Percentiles rank a stretch among this genome's conserved stretches.
phyloP scores from a whole-genome alignment of 768 basidiomycete genomes.

The Sporobolomyces phaffii region DNA sequence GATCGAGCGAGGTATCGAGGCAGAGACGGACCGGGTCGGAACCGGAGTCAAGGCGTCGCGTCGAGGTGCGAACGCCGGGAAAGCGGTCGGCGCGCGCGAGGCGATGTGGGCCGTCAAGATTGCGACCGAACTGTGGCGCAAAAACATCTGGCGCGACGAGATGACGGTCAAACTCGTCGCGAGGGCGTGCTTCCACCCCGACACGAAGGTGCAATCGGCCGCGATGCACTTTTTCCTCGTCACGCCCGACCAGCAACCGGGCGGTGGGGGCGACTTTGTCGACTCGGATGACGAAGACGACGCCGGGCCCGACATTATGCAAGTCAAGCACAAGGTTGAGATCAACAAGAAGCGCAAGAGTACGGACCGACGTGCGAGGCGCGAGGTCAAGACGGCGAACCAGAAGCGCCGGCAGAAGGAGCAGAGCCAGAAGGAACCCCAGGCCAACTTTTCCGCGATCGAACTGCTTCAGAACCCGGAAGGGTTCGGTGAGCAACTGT shows the following conservation, averaged over 20 bases:
- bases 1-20: slow-evolving; percentile 87
- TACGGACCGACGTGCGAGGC: slow-evolving; percentile 71
- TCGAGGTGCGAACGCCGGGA: slow-evolving; percentile 38
- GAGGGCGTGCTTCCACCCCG: slow-evolving; percentile 86
- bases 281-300: slow-evolving; percentile 67
- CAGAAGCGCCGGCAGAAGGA: slow-evolving; percentile 55
- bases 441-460: slow-evolving; percentile 76
- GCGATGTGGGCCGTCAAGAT: slow-evolving; percentile 97
- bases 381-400: slow-evolving; percentile 65
- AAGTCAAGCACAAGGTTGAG: slow-evolving; percentile 75
- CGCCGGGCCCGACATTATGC: slow-evolving; percentile 62
- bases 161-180: slow-evolving; percentile 78
- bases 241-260: slow-evolving; percentile 49
- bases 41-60: slow-evolving; percentile 58
- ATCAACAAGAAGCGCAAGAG: slow-evolving; percentile 89
- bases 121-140: slow-evolving; percentile 89
- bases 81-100: slow-evolving; percentile 60
- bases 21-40: slow-evolving; percentile 73
- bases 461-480: slow-evolving; percentile 92
- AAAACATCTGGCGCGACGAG: slow-evolving; percentile 82
- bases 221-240: slow-evolving; percentile 97
- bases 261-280: slow-evolving; percentile 58
- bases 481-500: slow-evolving; percentile 88
- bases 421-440: slow-evolving; percentile 44
- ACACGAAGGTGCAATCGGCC: slow-evolving; percentile 86